Percentiles rank a stretch among this genome's conserved stretches.
Conservation (phyloP, 2,329 filamentous ascomycete species). For the Dothidotthia symphoricarpi region DNA sequence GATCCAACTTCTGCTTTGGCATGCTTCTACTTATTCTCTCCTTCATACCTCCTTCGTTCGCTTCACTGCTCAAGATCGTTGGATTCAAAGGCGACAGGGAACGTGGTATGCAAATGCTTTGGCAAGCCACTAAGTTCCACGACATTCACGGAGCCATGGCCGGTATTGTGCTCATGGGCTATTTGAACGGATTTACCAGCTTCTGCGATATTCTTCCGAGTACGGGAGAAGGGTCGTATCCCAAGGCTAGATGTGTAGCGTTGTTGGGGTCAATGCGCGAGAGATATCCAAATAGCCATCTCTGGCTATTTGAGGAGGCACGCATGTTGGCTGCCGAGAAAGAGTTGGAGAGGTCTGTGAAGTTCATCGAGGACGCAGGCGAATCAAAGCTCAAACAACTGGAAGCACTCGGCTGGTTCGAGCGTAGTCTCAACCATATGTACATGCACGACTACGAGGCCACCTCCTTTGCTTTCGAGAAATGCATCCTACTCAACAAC, state of each 20-base stretch:
- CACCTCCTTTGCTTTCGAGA: conserved; percentile 72
- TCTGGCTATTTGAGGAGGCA: conserved; percentile 89
- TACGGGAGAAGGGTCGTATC: conserved; percentile 62
- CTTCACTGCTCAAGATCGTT: conserved; percentile 79
- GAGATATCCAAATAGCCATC: conserved; percentile 74
- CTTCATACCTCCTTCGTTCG: conserved; percentile 87
- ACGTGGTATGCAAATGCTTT: conserved; percentile 79
- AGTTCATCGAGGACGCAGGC: conserved; percentile 59
- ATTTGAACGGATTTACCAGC: conserved; percentile 83
- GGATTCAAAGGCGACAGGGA: conserved; percentile 89
- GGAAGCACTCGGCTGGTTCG: conserved; percentile 79
- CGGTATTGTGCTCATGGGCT: conserved; percentile 75
- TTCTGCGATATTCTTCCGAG: conserved; percentile 82
- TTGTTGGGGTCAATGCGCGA: conserved; percentile 72
- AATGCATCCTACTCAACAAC: conserved; percentile 59
- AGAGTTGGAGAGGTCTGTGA: conserved; percentile 65
- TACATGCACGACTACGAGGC: conserved; percentile 73
- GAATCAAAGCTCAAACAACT: conserved; percentile 83
- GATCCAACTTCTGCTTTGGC: conserved; percentile 85
- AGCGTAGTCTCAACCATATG: conserved; percentile 75
- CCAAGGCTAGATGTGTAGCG: conserved; percentile 62
- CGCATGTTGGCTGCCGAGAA: conserved; percentile 68
- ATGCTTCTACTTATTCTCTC: conserved; percentile 83
- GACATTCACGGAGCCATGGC: conserved; percentile 94
- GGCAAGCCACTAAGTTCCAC: conserved; percentile 79